Evolutionary conservation across 108 stramenopile genomes (phyloP), one percentile per base, ranked within the genome.

Genomic region (Cyclotella baltica): DNA sequence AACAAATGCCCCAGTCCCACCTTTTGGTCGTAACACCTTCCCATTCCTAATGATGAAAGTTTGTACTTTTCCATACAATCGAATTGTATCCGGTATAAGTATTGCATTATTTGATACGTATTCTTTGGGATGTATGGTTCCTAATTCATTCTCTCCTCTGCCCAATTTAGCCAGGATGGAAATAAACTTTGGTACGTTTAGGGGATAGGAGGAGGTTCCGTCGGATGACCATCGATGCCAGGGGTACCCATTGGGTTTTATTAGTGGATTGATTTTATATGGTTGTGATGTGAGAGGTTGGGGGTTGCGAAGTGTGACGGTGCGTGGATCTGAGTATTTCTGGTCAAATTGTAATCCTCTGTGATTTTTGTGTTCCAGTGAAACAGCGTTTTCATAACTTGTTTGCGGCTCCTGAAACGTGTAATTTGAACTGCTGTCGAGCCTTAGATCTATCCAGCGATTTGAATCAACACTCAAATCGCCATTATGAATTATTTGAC

Each of bases 191-290:
- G 43, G 36, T 15, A 56, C 67, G 62, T 77, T 77, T 51, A 77
- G 50, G 11, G 67, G 58, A 38, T 77, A 77, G 19, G 37, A 57
- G 16, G 6, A 31, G 38, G 36, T 29, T 37, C 51, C 1, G 19
- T 40, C n/a, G 59, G 46, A 22, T 61, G 55, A 46, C 76, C 76
- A 77, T 53, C 76, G 67, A 77, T 77, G 76, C 76, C 76, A 77
- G 28, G 76, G 76, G 40, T 77, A 77, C 62, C 76, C 76, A 30
- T 77, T 68, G 25, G 76, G 76, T 56, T 50, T 29, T 20, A 70
- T 20, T 15, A 77, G 50, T 11, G 76, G 62, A 18, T 77, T 43
- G 29, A 77, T 46, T 52, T 40, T 62, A 48, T 62, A 66, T 16
- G 16, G 8, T 15, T 31, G 46, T 13, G 20, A 38, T 9, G 35